A percentile compares a stretch with the other conserved stretches of the same genome.
Evolutionary conservation across 257 asterid species (phyloP).

Genomic region (Jasminum sambac): DNA sequence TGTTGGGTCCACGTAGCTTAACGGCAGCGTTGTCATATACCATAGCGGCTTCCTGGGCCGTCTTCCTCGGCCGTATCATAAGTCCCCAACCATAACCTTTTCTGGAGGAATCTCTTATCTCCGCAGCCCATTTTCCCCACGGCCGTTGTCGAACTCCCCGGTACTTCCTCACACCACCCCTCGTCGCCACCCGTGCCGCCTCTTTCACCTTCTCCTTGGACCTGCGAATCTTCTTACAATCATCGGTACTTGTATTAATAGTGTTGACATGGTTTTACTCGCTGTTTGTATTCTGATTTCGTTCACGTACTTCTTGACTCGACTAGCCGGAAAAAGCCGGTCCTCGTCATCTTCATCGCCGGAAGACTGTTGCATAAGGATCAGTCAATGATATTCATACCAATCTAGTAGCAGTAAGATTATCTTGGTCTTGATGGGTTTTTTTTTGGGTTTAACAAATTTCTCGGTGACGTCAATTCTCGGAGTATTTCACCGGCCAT

Average conservation of each 20-base stretch:
- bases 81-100: slow-evolving; percentile 41
- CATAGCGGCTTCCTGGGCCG: slow-evolving; percentile 45
- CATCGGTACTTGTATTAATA: not conserved
- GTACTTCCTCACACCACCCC: slow-evolving; percentile 40
- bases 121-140: slow-evolving; percentile 47
- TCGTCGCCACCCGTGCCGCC: not conserved
- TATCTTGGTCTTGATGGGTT: not conserved
- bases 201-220: slow-evolving; percentile 29
- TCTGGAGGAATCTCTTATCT: slow-evolving; percentile 45
- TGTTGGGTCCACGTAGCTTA: slow-evolving; percentile 49
- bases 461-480: slow-evolving; percentile 54
- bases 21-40: slow-evolving; percentile 50
- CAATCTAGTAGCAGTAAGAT: slow-evolving; percentile 24
- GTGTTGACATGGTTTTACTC: not conserved
- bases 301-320: slow-evolving; percentile 53
- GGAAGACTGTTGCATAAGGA: slow-evolving; percentile 83
- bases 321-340: slow-evolving; percentile 38
- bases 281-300: slow-evolving; percentile 52
- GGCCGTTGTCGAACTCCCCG: slow-evolving; percentile 73
- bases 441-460: slow-evolving; percentile 35
- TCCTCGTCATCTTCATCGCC: slow-evolving; percentile 75
- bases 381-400: slow-evolving; percentile 62
- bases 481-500: slow-evolving; percentile 64
- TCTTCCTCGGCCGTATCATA: slow-evolving; percentile 25
- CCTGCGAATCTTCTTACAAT: slow-evolving; percentile 26